Percentiles rank a stretch among this genome's conserved stretches.
Conservation (phyloP, 2,329 filamentous ascomycete genomes). For the Helminthosporium solani region DNA sequence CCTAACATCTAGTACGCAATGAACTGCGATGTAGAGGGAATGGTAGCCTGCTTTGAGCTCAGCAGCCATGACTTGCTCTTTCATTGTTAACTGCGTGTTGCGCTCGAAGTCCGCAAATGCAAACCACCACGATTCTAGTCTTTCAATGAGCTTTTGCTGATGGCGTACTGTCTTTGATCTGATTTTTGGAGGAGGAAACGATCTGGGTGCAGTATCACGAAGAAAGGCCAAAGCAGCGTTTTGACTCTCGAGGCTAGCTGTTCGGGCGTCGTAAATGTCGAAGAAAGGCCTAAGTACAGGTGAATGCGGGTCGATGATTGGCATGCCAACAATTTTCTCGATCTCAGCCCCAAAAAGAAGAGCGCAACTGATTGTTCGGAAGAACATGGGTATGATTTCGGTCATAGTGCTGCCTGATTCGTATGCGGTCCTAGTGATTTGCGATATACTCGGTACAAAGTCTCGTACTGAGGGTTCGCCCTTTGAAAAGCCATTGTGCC, state of each 20-base stretch:
- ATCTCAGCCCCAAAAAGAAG: conserved; percentile 9
- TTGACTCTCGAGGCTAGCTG: conserved; percentile 4
- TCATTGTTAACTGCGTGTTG: background rate
- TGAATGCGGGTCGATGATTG: background rate
- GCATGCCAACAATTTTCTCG: conserved; percentile 6
- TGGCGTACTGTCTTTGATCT: conserved; percentile 1
- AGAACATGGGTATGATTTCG: conserved; percentile 12
- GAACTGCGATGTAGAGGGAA: background rate
- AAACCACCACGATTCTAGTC: conserved; percentile 10
- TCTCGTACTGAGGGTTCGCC: too few species aligned
- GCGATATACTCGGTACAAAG: background rate
- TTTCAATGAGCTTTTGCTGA: conserved; percentile 6
- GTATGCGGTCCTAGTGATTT: background rate
- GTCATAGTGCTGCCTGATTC: conserved; percentile 6
- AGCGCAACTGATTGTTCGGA: conserved; percentile 8
- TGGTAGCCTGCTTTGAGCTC: conserved; percentile 1
- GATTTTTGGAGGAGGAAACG: background rate
- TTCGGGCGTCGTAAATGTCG: conserved; percentile 10
- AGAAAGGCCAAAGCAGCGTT: conserved; percentile 9
- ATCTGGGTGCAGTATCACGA: background rate
- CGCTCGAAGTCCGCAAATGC: conserved; percentile 7
- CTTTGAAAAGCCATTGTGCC: background rate
- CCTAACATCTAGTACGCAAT: background rate
- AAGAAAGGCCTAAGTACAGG: conserved; percentile 6
- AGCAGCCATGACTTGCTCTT: conserved; percentile 8